These are phyloP conservation scores for Fragaria iinumae DNA, from an alignment of 306 rosid genomes.

Conservation along the genomic window DNA sequence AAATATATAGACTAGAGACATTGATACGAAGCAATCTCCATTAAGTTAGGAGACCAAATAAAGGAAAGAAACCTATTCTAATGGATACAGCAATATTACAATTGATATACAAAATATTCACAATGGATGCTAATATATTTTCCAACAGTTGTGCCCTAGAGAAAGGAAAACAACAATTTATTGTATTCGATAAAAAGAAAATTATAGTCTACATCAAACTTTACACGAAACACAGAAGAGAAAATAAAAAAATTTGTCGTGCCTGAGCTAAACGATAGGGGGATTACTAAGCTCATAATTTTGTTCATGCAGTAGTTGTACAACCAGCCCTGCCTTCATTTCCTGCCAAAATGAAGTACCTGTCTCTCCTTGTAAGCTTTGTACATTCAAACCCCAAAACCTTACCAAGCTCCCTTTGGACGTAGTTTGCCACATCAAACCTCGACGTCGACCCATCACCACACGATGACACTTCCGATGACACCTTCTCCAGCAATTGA, in stretches of 20 bases:
- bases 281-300: too few relatives aligned
- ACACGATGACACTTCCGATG: neutral
- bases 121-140: too few relatives aligned
- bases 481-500: conserved; percentile 31
- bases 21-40: too few relatives aligned
- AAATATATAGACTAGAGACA: too few relatives aligned
- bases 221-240: neutral
- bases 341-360: conserved; percentile 77
- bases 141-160: too few relatives aligned
- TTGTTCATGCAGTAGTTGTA: neutral
- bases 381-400: conserved; percentile 69
- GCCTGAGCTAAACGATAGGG: neutral
- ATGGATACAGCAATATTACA: too few relatives aligned
- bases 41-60: too few relatives aligned
- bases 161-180: too few relatives aligned
- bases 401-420: conserved; percentile 50
- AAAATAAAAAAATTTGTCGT: too few relatives aligned
- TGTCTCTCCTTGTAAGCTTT: conserved; percentile 65
- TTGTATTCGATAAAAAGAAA: too few relatives aligned
- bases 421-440: conserved; percentile 59
- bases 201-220: neutral
- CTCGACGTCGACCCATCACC: neutral
- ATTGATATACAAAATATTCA: too few relatives aligned
- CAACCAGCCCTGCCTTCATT: conserved; percentile 59
- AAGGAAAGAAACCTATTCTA: too few relatives aligned